phyloP scores from a whole-genome alignment of 257 asterid genomes.

The Fraxinus cuspidata region DNA sequence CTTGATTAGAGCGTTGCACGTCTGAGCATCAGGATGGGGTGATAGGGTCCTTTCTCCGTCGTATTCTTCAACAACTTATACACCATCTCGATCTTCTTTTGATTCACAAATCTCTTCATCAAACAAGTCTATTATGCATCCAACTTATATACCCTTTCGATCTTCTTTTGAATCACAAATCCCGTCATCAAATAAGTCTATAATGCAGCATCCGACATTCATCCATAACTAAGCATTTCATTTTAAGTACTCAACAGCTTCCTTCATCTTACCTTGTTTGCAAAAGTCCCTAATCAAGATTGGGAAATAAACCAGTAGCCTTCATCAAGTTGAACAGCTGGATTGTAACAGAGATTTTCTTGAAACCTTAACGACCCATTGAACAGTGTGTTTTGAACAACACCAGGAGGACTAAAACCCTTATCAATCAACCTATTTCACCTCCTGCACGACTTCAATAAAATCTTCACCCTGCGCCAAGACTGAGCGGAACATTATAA shows the following conservation, averaged over 20 bases:
- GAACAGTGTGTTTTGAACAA: too few species aligned
- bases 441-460: too few species aligned
- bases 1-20: constrained; percentile 74
- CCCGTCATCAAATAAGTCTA: constrained; percentile 24
- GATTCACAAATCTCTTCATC: constrained; percentile 82
- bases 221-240: constrained; percentile 58
- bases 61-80: constrained; percentile 58
- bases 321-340: constrained; percentile 75
- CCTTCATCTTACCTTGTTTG: constrained; percentile 57
- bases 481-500: too few species aligned
- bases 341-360: constrained; percentile 54
- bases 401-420: too few species aligned
- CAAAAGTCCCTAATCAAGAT: constrained; percentile 59
- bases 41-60: constrained; percentile 65
- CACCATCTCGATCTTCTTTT: constrained; percentile 61
- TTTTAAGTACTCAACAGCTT: constrained; percentile 55
- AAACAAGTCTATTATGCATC: too few species aligned
- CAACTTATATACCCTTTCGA: constrained; percentile 61
- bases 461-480: too few species aligned
- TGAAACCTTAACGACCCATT: constrained; percentile 45
- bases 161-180: constrained; percentile 62
- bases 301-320: constrained; percentile 67
- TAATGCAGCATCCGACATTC: constrained; percentile 57
- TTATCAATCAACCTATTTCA: too few species aligned
- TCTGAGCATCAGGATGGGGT: constrained; percentile 60